Evolutionary conservation across 1,139 yeast species (phyloP), one percentile per base, ranked within the genome.

Genomic region (Kodamaea plutei): DNA sequence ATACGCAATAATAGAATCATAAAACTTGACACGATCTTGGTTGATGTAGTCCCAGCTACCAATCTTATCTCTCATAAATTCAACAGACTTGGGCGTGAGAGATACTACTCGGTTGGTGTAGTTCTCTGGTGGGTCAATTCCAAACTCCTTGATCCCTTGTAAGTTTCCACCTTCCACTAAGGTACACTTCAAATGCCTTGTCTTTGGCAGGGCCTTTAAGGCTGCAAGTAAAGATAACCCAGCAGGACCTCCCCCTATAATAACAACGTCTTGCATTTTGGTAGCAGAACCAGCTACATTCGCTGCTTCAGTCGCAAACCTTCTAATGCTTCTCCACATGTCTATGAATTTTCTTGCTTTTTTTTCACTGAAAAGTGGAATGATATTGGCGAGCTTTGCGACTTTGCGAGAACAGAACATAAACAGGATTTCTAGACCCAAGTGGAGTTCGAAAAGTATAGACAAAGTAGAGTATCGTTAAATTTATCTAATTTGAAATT

Each of bases 231-330:
- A 63, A 1, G 96, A 81, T 34, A 91, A 62, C 0, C 99, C 99
- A 0, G 98, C 97, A 1, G 97, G 96, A 0, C 99, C 99, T 5
- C 95, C 98, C 15, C 99, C 99, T 28, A 93, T 84, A 35, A 91
- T 83, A 8, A 85, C 80, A 15, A 93, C 77, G 54, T 91, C 99
- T 31, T 70, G 69, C 15, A 58, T 48, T 23, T 35, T 36, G 16
- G 37, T 34, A 6, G 26, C 26, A 8, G 8, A 8, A 8, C 13
- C 6, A 4, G 23, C 8, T 21, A 9, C 23, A 21, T 9, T 11
- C 11, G 12, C 23, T n/a, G 23, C 23, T 4, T 9, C 4, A 12
- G 30, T 12, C 12, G 25, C 29, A 15, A 27, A 27, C 11, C 20
- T 27, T 13, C 26, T 15, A 11, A 22, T 23, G 14, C 23, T 11